A percentile compares a stretch with the other conserved stretches of the same genome.
Evolutionary conservation across 202 grass and related monocot genomes (phyloP).

Genomic region (Setaria viridis): DNA sequence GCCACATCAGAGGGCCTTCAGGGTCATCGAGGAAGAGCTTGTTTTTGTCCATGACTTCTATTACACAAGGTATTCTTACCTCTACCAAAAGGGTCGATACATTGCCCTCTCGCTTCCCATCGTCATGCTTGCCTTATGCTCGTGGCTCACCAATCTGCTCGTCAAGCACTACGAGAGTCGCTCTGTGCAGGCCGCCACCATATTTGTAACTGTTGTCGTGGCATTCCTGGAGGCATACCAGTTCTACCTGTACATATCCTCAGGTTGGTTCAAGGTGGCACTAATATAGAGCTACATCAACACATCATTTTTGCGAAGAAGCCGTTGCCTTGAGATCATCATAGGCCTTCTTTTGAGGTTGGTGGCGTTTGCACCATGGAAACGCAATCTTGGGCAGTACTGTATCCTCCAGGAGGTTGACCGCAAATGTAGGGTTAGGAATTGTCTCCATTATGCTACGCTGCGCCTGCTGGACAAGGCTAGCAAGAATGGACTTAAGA

Average conservation of each 20-base stretch:
- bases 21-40: too few species aligned
- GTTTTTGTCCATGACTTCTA: too few species aligned
- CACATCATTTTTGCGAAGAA: neutral
- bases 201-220: neutral
- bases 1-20: too few species aligned
- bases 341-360: neutral
- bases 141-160: too few species aligned
- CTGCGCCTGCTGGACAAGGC: neutral
- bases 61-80: too few species aligned
- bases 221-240: neutral
- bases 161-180: too few species aligned
- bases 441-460: neutral
- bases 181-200: neutral
- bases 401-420: neutral
- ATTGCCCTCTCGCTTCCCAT: too few species aligned
- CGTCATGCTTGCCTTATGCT: too few species aligned
- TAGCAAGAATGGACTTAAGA: neutral
- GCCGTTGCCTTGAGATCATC: neutral
- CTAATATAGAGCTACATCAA: neutral
- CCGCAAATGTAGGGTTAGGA: neutral
- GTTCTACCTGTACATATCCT: neutral
- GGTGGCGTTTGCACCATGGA: neutral
- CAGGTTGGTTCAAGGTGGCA: neutral
- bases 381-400: neutral
- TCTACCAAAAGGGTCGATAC: too few species aligned